phyloP scores from a whole-genome alignment of 2,329 filamentous ascomycete genomes.

The Verticillium klebahnii region DNA sequence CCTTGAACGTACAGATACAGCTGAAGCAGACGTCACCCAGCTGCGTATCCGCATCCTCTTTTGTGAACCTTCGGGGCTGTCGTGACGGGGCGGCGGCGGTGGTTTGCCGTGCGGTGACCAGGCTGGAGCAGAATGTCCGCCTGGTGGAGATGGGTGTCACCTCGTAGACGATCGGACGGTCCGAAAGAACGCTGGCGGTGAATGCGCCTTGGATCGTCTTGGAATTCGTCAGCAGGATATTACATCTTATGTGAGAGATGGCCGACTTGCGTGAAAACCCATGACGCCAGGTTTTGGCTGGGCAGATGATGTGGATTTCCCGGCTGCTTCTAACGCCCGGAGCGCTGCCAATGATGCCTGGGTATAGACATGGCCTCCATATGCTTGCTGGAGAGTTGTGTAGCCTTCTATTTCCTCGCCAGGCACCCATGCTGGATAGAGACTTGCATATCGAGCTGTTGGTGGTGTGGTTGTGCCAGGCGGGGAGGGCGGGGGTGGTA shows the following conservation, averaged over 20 bases:
- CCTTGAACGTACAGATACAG: conserved; percentile 49
- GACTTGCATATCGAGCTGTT: conserved; percentile 7
- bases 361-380: conserved; percentile 31
- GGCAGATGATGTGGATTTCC: conserved; percentile 3
- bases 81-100: not conserved
- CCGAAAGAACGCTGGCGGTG: conserved; percentile 37
- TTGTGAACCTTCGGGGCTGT: conserved; percentile 7
- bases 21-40: conserved; percentile 42
- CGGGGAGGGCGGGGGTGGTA: not conserved
- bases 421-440: conserved; percentile 10
- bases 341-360: conserved; percentile 31
- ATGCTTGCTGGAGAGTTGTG: conserved; percentile 18
- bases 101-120: conserved; percentile 38
- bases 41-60: conserved; percentile 31
- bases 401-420: conserved; percentile 9
- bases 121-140: conserved; percentile 42
- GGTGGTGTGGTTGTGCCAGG: not conserved
- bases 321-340: conserved; percentile 16
- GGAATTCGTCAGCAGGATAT: not conserved
- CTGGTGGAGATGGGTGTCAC: conserved; percentile 39
- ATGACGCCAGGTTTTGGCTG: conserved; percentile 12
- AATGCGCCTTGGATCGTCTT: conserved; percentile 55
- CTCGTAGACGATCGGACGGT: conserved; percentile 50
- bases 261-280: conserved; percentile 31
- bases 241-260: too few relatives aligned